Evolutionary conservation across 805 yeast species (phyloP).

Genomic region (Komagataella ulmi): DNA sequence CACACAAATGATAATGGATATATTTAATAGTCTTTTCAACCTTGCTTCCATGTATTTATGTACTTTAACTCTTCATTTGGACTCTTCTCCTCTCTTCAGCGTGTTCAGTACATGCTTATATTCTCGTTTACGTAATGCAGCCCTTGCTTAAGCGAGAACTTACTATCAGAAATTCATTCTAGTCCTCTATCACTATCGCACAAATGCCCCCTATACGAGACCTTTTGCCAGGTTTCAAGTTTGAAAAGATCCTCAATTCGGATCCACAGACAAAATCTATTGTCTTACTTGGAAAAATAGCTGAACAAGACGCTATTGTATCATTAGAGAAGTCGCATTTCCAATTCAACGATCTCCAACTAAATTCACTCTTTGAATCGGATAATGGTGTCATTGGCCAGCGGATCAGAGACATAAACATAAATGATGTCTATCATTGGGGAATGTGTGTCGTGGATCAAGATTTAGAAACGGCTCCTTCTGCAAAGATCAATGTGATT

Average conservation of each 20-base stretch:
- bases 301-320: slow-evolving; percentile 48
- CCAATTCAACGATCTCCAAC: slow-evolving; percentile 16
- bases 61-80: neutral
- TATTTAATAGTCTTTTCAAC: neutral
- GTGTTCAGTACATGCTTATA: neutral
- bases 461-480: slow-evolving; percentile 32
- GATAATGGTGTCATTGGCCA: slow-evolving; percentile 5
- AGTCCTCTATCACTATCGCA: slow-evolving; percentile 1
- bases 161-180: neutral
- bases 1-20: neutral
- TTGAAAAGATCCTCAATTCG: slow-evolving; percentile 30
- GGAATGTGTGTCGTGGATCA: slow-evolving; percentile 40
- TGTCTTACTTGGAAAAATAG: slow-evolving; percentile 59
- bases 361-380: slow-evolving; percentile 5
- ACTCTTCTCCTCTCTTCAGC: neutral
- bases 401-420: slow-evolving; percentile 28
- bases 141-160: neutral
- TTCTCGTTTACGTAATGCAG: neutral
- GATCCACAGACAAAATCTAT: slow-evolving; percentile 58
- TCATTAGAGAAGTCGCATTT: slow-evolving; percentile 67
- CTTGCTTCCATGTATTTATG: neutral
- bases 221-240: slow-evolving; percentile 28
- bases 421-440: slow-evolving; percentile 83
- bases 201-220: slow-evolving; percentile 4
- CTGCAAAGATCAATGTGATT: slow-evolving; percentile 62